Evolutionary conservation across 2,329 filamentous ascomycete genomes (phyloP).

Genomic region (Colletotrichum sp.): DNA sequence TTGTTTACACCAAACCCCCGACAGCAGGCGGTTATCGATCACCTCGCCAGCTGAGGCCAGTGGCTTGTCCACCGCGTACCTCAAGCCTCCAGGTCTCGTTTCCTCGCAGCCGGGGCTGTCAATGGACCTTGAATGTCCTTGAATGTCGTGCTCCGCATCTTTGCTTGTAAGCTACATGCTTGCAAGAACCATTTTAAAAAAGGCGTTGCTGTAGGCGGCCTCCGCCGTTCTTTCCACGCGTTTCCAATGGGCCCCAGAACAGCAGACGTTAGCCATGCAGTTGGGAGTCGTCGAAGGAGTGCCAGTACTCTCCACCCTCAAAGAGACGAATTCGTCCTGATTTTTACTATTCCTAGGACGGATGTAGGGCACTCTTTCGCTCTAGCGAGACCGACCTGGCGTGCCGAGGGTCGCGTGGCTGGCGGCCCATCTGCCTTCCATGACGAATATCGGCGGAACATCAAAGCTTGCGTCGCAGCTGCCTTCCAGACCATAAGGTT

Average conservation of each 20-base stretch:
- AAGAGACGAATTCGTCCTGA: too few species aligned
- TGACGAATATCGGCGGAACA: too few species aligned
- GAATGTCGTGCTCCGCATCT: not conserved
- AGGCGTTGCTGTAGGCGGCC: not conserved
- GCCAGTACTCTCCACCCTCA: too few species aligned
- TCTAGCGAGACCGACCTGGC: not conserved
- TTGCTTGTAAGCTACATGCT: not conserved
- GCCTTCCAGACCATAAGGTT: not conserved
- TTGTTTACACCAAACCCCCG: not conserved
- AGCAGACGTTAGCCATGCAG: too few species aligned
- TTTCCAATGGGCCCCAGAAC: too few species aligned
- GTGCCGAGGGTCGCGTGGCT: not conserved
- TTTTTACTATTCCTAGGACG: too few species aligned
- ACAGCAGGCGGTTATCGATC: not conserved
- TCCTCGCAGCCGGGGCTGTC: not conserved
- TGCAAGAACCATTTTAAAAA: not conserved
- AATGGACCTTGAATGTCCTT: not conserved
- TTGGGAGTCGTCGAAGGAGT: too few species aligned
- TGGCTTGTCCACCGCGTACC: not conserved
- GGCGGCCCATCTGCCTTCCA: too few species aligned
- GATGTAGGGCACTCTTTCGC: too few species aligned
- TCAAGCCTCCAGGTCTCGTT: not conserved
- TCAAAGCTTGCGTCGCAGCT: not conserved
- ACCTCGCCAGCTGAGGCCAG: not conserved
- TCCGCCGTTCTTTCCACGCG: too few species aligned